These are phyloP conservation scores for Eucalyptus victrix DNA, from an alignment of 345 rosid genomes.

Conservation along the genomic window DNA sequence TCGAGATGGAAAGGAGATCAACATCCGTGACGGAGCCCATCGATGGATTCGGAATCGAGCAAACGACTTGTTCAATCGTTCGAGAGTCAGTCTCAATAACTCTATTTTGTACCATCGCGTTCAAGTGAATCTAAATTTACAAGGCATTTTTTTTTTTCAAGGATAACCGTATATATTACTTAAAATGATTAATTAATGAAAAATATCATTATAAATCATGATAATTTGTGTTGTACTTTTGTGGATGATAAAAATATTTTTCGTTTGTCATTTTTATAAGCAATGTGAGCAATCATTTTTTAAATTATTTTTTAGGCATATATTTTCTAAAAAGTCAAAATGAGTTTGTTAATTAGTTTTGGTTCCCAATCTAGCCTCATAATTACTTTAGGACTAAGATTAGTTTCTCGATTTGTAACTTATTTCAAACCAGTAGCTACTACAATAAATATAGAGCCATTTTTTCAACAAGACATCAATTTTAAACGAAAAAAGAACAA, in stretches of 20 bases:
- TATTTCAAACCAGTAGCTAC: not conserved
- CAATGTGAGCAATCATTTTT: no score
- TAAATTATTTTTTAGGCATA: fast-evolving
- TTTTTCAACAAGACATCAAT: not conserved
- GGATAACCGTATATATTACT: not conserved
- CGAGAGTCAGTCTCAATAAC: no score
- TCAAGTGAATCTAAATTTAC: not conserved
- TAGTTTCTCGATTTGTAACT: not conserved
- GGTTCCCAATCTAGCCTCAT: not conserved
- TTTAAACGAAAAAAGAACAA: not conserved
- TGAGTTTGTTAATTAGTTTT: not conserved
- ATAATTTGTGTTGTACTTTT: not conserved
- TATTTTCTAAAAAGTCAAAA: not conserved
- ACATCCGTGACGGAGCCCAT: not conserved
- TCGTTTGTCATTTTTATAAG: not conserved
- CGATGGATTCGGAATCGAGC: not conserved
- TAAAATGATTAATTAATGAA: not conserved
- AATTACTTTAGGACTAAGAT: not conserved
- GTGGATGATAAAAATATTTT: fast-evolving
- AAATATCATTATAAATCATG: fast-evolving
- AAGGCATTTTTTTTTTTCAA: not conserved
- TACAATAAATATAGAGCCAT: not conserved
- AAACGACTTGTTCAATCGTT: not conserved
- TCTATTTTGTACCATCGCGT: no score
- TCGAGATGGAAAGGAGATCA: not conserved